These are phyloP conservation scores for Xylaria sp. DNA, from an alignment of 2,329 filamentous ascomycete species.

Conservation along the genomic window DNA sequence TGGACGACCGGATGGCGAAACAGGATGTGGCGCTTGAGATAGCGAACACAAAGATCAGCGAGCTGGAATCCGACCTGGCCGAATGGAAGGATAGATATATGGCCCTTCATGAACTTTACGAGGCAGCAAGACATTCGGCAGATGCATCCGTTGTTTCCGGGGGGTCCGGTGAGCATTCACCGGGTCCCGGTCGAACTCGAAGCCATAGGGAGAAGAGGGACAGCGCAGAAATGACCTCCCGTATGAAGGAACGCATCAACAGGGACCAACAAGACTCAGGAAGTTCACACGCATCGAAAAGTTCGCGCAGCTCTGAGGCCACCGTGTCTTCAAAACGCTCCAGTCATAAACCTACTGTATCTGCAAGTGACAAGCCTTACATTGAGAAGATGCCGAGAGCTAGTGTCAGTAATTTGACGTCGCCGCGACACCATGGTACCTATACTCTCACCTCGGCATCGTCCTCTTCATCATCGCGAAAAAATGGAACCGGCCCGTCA, in stretches of 20 bases:
- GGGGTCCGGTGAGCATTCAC: constrained; percentile 26
- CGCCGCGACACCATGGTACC: constrained; percentile 26
- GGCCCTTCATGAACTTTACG: constrained; percentile 26
- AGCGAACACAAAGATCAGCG: constrained; percentile 22
- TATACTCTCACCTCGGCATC: constrained; percentile 30
- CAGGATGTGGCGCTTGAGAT: constrained; percentile 29
- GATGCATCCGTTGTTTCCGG: constrained; percentile 18
- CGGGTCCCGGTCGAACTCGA: background rate
- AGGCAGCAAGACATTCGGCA: constrained; percentile 16
- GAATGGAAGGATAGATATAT: constrained; percentile 25
- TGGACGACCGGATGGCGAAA: constrained; percentile 31
- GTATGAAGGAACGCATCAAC: constrained; percentile 36
- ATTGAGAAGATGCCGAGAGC: constrained; percentile 29
- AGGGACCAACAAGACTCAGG: constrained; percentile 23
- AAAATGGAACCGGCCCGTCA: constrained; percentile 3
- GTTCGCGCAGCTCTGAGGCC: constrained; percentile 26
- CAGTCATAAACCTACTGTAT: constrained; percentile 1
- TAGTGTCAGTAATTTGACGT: constrained; percentile 20
- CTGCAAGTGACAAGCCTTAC: constrained; percentile 26
- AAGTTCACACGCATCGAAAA: constrained; percentile 23
- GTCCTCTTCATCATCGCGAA: constrained; percentile 16
- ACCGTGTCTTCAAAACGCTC: constrained; percentile 22
- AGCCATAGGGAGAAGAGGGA: constrained; percentile 22
- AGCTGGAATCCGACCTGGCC: constrained; percentile 7
- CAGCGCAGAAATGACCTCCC: constrained; percentile 16